Percentiles rank a stretch among this genome's conserved stretches.
Conservation (phyloP, 345 rosid genomes). For the Barbarea vulgaris region DNA sequence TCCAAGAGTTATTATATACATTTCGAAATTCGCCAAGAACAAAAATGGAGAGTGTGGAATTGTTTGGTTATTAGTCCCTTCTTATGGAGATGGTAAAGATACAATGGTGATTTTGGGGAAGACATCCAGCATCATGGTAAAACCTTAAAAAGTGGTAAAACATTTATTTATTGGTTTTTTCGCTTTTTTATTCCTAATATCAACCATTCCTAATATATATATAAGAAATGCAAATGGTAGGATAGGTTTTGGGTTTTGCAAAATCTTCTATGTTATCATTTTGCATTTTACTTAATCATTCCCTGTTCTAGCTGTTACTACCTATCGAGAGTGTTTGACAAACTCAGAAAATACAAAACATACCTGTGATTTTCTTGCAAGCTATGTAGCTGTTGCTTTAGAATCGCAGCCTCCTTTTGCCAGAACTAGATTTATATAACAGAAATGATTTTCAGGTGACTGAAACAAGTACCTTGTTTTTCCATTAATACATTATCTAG, state of each 20-base stretch:
- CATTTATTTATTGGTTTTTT: not conserved
- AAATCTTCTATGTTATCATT: not conserved
- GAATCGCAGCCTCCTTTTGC: conserved; percentile 73
- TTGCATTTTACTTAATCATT: not conserved
- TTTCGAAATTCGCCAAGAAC: not conserved
- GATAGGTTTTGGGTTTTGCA: not conserved
- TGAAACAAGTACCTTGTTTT: not conserved
- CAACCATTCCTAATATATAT: not conserved
- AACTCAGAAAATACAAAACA: conserved; percentile 8
- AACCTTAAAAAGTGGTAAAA: conserved; percentile 18
- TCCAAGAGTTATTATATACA: not conserved
- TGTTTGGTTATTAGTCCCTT: conserved; percentile 17
- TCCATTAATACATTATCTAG: conserved; percentile 6
- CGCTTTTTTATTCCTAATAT: not conserved
- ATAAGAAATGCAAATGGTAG: not conserved
- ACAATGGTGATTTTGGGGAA: conserved; percentile 22
- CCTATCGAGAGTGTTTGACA: not conserved
- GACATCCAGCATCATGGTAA: conserved; percentile 29
- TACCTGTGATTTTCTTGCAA: conserved; percentile 85
- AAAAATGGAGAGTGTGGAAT: not conserved
- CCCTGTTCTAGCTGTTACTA: conserved; percentile 1
- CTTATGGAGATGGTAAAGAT: conserved; percentile 10
- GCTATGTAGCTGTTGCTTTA: conserved; percentile 70
- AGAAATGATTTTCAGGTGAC: conserved; percentile 27
- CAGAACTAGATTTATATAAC: conserved; percentile 62